phyloP scores from a whole-genome alignment of 139 green algal genomes.

The Micractinium sp. region DNA sequence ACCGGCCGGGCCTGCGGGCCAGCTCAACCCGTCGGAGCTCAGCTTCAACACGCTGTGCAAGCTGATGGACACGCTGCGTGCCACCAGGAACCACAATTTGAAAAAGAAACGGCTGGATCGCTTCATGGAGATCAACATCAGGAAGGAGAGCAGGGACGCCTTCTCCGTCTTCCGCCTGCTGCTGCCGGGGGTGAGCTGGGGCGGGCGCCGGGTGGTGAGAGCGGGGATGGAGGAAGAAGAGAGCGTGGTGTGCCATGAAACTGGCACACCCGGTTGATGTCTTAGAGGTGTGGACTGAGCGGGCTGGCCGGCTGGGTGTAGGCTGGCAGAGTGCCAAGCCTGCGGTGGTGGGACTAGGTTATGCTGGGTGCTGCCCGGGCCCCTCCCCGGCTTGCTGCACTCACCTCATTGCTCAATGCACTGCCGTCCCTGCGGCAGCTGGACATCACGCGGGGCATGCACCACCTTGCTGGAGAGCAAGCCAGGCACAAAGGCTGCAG shows the following conservation, averaged over 20 bases:
- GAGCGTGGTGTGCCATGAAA: too few species aligned
- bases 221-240: too few species aligned
- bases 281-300: not conserved
- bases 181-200: conserved; percentile 52
- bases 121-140: conserved; percentile 53
- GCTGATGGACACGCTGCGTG: not conserved
- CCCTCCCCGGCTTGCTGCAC: too few species aligned
- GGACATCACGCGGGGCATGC: not conserved
- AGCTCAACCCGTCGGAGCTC: conserved; percentile 16
- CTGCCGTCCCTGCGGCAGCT: not conserved
- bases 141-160: conserved; percentile 42
- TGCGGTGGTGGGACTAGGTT: too few species aligned
- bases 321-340: too few species aligned
- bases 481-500: too few species aligned
- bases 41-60: conserved; percentile 34
- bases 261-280: not conserved
- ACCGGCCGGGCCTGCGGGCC: too few species aligned
- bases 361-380: too few species aligned
- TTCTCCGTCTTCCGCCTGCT: conserved; percentile 71
- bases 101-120: conserved; percentile 26
- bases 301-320: not conserved
- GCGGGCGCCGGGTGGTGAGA: not conserved
- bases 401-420: too few species aligned
- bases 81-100: not conserved
- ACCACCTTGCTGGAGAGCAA: too few species aligned